Percentiles rank a stretch among this genome's conserved stretches.
These are phyloP conservation scores for Pseudogymnoascus sp. DNA, from an alignment of 2,329 filamentous ascomycete genomes.

Conservation along the genomic window DNA sequence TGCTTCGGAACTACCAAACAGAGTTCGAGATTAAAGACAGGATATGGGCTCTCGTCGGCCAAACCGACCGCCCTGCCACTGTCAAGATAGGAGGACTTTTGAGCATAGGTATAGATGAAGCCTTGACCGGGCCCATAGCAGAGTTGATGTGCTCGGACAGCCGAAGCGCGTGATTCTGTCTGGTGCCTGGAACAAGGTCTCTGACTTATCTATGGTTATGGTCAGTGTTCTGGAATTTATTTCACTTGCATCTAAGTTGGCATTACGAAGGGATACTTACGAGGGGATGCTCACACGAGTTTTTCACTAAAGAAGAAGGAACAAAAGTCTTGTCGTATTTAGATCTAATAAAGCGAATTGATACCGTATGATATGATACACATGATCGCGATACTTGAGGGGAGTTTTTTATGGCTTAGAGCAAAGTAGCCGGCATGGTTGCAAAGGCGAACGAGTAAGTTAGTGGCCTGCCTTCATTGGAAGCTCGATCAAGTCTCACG, in stretches of 20 bases:
- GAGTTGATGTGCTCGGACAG: background rate
- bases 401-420: no score
- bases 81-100: background rate
- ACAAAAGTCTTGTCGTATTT: background rate
- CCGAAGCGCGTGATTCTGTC: background rate
- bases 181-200: background rate
- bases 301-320: background rate
- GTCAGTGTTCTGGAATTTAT: background rate
- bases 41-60: conserved; percentile 5
- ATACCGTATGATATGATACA: background rate
- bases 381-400: background rate
- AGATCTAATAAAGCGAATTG: background rate
- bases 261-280: background rate
- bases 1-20: conserved; percentile 24
- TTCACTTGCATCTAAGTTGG: background rate
- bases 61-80: background rate
- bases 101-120: background rate
- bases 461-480: no score
- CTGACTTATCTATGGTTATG: background rate
- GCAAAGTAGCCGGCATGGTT: no score
- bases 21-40: conserved; percentile 23
- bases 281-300: background rate
- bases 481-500: no score
- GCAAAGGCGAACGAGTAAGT: no score
- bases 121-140: background rate